Evolutionary conservation across 495 filamentous ascomycete genomes (phyloP), one percentile per base, ranked within the genome.

Genomic region (Aspergillus cavernicola): DNA sequence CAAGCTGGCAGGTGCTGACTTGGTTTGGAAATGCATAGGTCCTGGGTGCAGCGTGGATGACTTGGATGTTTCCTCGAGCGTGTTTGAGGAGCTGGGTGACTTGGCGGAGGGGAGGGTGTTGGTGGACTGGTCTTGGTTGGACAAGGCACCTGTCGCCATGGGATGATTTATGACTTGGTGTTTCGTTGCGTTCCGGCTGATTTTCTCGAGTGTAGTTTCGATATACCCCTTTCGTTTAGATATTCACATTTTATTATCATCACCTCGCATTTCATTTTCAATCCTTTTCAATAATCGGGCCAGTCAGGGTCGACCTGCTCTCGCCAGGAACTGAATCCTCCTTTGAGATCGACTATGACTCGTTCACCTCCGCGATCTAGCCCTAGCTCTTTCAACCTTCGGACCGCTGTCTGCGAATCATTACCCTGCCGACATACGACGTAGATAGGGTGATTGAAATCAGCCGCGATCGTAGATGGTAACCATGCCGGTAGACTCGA

Each of bases 361-460:
- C 83, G 73, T 50, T 71, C 68, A 1, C 84, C 84, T 11, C 67
- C 66, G 19, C 68, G 63, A 45, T 79, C 82, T n/a, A 87, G 50
- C 3, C 84, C 84, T 33, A 82, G 59, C 28, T 90, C 81, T 63
- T 85, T 89, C 55, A 95, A 56, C 63, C 75, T 85, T 61, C 77
- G 79, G 0, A 90, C 83, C 0, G 84, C 86, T 44, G 90, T 66
- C 64, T 96, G 93, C 0, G 89, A 95, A 64, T 98, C 93, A 58
- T 96, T 89, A 2, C 93, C 93, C 2, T 86, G 78, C 15, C 90
- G 80, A 61, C 93, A 98, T 0, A 98, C 77, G 2, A 95, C 83
- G 61, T 89, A 88, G 9, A 97, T 73, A 0, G 77, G 75, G 41
- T 68, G 58, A 5, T 42, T 61, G 6, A 63, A 62, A 3, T 69